A percentile compares a stretch with the other conserved stretches of the same genome.
phyloP scores from a whole-genome alignment of 2,329 filamentous ascomycete genomes.

The Chaetomium sp. region DNA sequence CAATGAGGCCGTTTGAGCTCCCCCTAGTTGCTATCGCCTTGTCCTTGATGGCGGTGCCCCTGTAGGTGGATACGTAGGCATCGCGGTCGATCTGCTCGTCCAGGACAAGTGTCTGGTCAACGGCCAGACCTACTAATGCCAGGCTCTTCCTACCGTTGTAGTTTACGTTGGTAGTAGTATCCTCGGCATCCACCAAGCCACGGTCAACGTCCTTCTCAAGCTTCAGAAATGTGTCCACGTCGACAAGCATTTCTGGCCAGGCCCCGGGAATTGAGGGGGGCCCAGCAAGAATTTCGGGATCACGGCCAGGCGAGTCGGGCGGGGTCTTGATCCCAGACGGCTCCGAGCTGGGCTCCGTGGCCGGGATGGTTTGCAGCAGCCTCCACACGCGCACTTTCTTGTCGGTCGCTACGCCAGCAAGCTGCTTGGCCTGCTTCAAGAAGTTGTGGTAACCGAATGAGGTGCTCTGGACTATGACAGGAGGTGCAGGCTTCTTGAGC shows the following conservation, averaged over 20 bases:
- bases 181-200: slow-evolving; percentile 63
- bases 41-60: slow-evolving; percentile 37
- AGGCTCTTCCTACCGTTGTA: slow-evolving; percentile 76
- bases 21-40: slow-evolving; percentile 44
- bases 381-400: slow-evolving; percentile 80
- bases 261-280: slow-evolving; percentile 35
- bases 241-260: slow-evolving; percentile 57
- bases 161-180: slow-evolving; percentile 71
- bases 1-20: slow-evolving; percentile 40
- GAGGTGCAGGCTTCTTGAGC: slow-evolving; percentile 62
- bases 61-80: slow-evolving; percentile 58
- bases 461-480: slow-evolving; percentile 70
- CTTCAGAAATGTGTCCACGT: slow-evolving; percentile 62
- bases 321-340: slow-evolving; percentile 46
- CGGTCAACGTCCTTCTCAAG: slow-evolving; percentile 66
- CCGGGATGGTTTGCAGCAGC: slow-evolving; percentile 53
- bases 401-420: slow-evolving; percentile 65
- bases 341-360: slow-evolving; percentile 42
- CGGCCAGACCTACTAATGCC: slow-evolving; percentile 66
- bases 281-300: slow-evolving; percentile 24
- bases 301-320: slow-evolving; percentile 34
- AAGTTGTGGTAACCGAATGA: slow-evolving; percentile 73
- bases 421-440: slow-evolving; percentile 70
- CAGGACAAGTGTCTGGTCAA: slow-evolving; percentile 76
- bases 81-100: slow-evolving; percentile 72